A percentile compares a stretch with the other conserved stretches of the same genome.
These are phyloP conservation scores for Fraxinus anomala DNA, from an alignment of 257 asterid species.

Conservation along the genomic window DNA sequence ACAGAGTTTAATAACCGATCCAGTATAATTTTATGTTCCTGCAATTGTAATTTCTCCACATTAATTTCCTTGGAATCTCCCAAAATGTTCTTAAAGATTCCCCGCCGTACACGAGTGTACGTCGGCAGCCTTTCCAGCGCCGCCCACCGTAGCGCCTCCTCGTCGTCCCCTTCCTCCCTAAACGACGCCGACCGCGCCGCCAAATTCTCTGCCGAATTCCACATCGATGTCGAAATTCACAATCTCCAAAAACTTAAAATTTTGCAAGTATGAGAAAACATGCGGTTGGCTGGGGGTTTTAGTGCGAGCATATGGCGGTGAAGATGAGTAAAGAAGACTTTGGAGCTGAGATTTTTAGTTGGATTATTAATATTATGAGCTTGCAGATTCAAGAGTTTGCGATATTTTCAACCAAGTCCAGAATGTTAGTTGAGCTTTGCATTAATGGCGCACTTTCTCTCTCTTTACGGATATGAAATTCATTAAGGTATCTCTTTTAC, in stretches of 20 bases:
- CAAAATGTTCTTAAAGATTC: constrained; percentile 68
- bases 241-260: neutral
- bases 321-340: constrained; percentile 35
- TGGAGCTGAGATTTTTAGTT: constrained; percentile 51
- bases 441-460: constrained; percentile 26
- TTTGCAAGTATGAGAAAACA: neutral
- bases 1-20: constrained; percentile 69
- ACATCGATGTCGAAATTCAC: constrained; percentile 44
- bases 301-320: constrained; percentile 34
- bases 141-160: constrained; percentile 97
- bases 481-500: neutral
- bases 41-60: constrained; percentile 57
- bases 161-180: constrained; percentile 88
- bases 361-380: constrained; percentile 36
- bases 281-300: neutral
- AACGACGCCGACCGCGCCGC: constrained; percentile 83
- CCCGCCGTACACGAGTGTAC: constrained; percentile 72
- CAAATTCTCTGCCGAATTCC: constrained; percentile 87
- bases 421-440: constrained; percentile 32
- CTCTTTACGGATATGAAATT: neutral
- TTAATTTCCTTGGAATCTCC: constrained; percentile 77
- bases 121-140: constrained; percentile 97
- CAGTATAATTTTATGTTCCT: constrained; percentile 63
- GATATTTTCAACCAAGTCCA: constrained; percentile 23
- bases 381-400: constrained; percentile 2